phyloP scores from a whole-genome alignment of 805 yeast species.

The Kodamaea neixiangensis region DNA sequence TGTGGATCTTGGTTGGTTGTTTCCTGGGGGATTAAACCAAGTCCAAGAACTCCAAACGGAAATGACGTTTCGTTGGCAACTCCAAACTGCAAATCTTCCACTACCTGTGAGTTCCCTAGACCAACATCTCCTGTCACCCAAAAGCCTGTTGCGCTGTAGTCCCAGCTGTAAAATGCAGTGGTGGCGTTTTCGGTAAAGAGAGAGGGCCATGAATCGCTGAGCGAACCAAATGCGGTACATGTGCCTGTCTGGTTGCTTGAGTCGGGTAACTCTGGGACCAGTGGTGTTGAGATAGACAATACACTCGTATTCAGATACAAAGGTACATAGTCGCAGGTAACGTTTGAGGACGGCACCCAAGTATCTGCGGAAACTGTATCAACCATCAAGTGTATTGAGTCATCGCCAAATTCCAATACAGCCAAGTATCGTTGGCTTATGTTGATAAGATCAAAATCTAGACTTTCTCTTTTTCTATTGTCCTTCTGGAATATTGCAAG shows the following conservation, averaged over 20 bases:
- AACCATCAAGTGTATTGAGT: neutral
- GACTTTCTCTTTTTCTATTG: neutral
- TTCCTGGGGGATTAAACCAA: neutral
- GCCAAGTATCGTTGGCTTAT: neutral
- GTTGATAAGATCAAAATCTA: neutral
- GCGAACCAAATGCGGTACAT: neutral
- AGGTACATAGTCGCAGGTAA: no score
- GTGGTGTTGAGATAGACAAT: no score
- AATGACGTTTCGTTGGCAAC: neutral
- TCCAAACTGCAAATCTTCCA: neutral
- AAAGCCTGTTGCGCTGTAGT: neutral
- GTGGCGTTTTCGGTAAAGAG: neutral
- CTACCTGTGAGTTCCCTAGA: neutral
- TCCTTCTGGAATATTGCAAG: neutral
- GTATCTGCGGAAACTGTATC: neutral
- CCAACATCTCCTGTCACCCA: neutral
- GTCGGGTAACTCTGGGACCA: no score
- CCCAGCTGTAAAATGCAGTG: neutral
- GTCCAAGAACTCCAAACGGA: conserved; percentile 2
- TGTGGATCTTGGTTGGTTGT: neutral
- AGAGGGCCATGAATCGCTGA: neutral
- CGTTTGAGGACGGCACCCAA: conserved; percentile 1
- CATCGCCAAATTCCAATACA: neutral
- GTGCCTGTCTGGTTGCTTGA: neutral
- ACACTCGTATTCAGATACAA: no score